Evolutionary conservation across 805 yeast species (phyloP).

Genomic region (Danielia oregonensis): DNA sequence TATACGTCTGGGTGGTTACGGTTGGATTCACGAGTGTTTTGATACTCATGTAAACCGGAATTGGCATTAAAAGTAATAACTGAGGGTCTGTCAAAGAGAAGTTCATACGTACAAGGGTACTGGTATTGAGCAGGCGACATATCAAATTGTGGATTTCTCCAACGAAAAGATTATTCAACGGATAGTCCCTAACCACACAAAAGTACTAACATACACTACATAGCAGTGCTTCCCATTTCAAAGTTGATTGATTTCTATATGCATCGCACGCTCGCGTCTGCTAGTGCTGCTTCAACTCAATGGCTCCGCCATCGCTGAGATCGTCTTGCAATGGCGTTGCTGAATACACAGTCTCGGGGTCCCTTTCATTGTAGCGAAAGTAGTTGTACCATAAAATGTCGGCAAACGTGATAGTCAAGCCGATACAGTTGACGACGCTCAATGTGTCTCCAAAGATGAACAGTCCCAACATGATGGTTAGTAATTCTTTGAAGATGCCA

Average conservation of each 20-base stretch:
- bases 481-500: conserved; percentile 88
- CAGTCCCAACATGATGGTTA: conserved; percentile 71
- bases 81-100: too few relatives aligned
- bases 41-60: background rate
- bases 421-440: conserved; percentile 63
- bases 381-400: conserved; percentile 85
- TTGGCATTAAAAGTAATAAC: too few relatives aligned
- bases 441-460: conserved; percentile 72
- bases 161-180: too few relatives aligned
- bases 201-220: too few relatives aligned
- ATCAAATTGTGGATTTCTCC: too few relatives aligned
- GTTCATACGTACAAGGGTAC: too few relatives aligned
- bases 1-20: conserved; percentile 2
- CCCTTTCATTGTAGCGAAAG: conserved; percentile 42
- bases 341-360: conserved; percentile 8
- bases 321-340: conserved; percentile 10
- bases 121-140: too few relatives aligned
- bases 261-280: too few relatives aligned
- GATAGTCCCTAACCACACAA: too few relatives aligned
- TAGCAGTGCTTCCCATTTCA: too few relatives aligned
- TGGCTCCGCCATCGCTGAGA: conserved; percentile 4
- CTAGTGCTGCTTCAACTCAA: conserved; percentile 13
- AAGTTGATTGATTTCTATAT: background rate
- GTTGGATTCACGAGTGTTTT: background rate
- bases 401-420: conserved; percentile 66